Conservation (phyloP, 2,329 filamentous ascomycete species). For the Aureobasidium subglaciale region DNA sequence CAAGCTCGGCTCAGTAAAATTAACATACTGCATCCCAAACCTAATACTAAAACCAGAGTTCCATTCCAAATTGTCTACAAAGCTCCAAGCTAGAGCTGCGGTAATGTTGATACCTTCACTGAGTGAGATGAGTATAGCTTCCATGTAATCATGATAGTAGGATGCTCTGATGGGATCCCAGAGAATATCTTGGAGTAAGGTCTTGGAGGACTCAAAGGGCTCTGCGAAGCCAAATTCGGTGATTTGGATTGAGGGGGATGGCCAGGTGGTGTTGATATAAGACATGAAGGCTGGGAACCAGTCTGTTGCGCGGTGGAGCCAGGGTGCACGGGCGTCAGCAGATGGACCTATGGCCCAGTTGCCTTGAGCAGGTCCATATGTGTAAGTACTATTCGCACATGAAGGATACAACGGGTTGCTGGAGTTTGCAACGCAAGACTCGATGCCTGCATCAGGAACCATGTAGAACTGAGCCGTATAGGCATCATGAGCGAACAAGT, state of each 20-base stretch:
- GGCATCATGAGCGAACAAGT: constrained; percentile 42
- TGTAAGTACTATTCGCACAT: constrained; percentile 29
- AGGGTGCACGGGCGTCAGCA: constrained; percentile 29
- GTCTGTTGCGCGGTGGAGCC: constrained; percentile 31
- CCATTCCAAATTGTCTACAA: constrained; percentile 34
- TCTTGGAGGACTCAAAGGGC: constrained; percentile 27
- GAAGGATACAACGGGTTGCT: constrained; percentile 35
- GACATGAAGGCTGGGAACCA: constrained; percentile 30
- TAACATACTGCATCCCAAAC: constrained; percentile 32
- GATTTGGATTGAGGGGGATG: constrained; percentile 23
- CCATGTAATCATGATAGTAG: constrained; percentile 30
- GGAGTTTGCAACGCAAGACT: constrained; percentile 35
- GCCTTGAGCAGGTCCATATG: constrained; percentile 29
- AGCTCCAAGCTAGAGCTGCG: constrained; percentile 29
- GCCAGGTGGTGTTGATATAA: constrained; percentile 31
- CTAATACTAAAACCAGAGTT: constrained; percentile 26
- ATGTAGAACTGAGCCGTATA: constrained; percentile 53
- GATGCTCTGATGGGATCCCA: constrained; percentile 24
- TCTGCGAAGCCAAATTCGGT: constrained; percentile 33
- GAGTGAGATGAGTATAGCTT: constrained; percentile 28
- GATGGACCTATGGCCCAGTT: constrained; percentile 38
- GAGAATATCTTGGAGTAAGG: constrained; percentile 24
- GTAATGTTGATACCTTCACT: constrained; percentile 30
- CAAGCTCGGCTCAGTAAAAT: constrained; percentile 26
- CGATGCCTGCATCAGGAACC: constrained; percentile 35